Percentiles rank a stretch among this genome's conserved stretches.
Conservation (phyloP, 2,329 filamentous ascomycete species). For the Sporothrix protearum region DNA sequence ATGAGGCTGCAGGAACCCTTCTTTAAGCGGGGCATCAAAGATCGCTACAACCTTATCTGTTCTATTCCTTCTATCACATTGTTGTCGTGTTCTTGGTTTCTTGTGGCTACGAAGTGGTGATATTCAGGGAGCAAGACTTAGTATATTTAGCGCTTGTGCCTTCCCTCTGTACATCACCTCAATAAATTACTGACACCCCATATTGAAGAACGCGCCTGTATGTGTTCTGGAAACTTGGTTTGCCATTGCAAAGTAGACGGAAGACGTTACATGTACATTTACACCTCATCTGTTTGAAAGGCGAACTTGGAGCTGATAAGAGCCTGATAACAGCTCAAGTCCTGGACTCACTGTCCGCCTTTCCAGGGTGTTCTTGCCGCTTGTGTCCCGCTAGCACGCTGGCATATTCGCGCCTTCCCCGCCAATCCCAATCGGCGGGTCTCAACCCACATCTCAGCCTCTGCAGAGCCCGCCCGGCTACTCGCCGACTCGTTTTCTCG, state of each 20-base stretch:
- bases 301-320: neutral
- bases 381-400: conserved; percentile 1
- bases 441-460: neutral
- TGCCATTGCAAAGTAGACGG: neutral
- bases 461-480: neutral
- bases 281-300: neutral
- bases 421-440: conserved; percentile 22
- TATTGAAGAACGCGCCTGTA: neutral
- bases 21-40: neutral
- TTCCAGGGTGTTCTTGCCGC: neutral
- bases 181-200: neutral
- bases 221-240: too few species aligned
- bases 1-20: neutral
- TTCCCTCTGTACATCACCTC: neutral
- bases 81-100: neutral
- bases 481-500: neutral
- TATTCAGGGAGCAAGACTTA: neutral
- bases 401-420: conserved; percentile 17
- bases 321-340: neutral
- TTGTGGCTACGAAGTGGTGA: neutral
- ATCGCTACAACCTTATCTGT: neutral
- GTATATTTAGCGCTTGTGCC: neutral
- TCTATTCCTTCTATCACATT: neutral
- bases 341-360: neutral
- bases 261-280: neutral